phyloP scores from a whole-genome alignment of 2,329 filamentous ascomycete genomes.

The Hawksworthiomyces lignivorus region DNA sequence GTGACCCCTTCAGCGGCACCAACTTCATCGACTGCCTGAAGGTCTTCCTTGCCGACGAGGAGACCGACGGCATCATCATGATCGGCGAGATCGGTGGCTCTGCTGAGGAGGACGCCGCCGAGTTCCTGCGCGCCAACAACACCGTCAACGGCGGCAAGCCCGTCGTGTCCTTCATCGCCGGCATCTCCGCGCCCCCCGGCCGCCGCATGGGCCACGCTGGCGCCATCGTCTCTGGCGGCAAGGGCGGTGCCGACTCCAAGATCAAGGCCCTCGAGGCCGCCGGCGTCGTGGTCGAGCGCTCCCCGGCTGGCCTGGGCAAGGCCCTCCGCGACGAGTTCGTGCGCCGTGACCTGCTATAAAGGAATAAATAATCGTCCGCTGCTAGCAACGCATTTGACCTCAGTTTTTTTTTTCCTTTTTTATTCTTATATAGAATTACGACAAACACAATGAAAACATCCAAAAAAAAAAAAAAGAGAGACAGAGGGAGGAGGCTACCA shows the following conservation, averaged over 20 bases:
- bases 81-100: conserved; percentile 98
- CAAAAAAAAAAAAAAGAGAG: too few species aligned
- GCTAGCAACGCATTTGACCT: too few species aligned
- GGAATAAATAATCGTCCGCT: too few species aligned
- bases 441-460: too few species aligned
- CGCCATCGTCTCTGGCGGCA: conserved; percentile 94
- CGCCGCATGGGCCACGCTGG: conserved; percentile 98
- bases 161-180: conserved; percentile 95
- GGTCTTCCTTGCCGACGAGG: conserved; percentile 90
- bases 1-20: conserved; percentile 97
- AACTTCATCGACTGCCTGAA: conserved; percentile 99
- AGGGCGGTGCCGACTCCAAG: conserved; percentile 97
- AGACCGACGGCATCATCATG: conserved; percentile 99
- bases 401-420: too few species aligned
- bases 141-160: conserved; percentile 79
- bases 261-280: conserved; percentile 88
- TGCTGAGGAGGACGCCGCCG: conserved; percentile 95
- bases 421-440: too few species aligned
- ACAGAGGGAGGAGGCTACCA: too few species aligned
- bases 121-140: conserved; percentile 91
- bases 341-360: conserved; percentile 86
- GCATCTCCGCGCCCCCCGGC: conserved; percentile 93
- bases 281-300: conserved; percentile 93
- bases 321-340: conserved; percentile 92
- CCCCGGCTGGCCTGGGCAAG: conserved; percentile 86